Conservation (phyloP, 2,329 filamentous ascomycete genomes). For the Malbranchea zuffiana region DNA sequence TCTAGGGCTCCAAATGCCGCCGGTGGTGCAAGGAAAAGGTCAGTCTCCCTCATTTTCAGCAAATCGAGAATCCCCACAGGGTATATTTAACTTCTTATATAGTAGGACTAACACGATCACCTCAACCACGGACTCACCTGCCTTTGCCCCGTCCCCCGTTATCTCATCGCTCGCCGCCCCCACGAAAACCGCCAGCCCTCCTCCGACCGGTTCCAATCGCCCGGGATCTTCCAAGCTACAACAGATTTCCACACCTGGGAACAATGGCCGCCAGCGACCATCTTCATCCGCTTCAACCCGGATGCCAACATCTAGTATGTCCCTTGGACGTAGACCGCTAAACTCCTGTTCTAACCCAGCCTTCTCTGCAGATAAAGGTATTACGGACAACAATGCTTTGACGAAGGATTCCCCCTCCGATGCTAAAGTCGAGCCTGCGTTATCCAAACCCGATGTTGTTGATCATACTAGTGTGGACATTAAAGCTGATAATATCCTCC, state of each 20-base stretch:
- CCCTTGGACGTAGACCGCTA: conserved; percentile 22
- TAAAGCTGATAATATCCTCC: conserved; percentile 9
- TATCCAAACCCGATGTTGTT: conserved; percentile 5
- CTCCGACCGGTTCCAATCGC: conserved; percentile 45
- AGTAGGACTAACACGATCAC: conserved; percentile 38
- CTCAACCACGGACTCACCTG: conserved; percentile 52
- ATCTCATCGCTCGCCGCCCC: conserved; percentile 48
- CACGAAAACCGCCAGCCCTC: conserved; percentile 55
- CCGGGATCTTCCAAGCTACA: conserved; percentile 61
- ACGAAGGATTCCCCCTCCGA: conserved; percentile 9
- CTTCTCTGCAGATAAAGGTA: conserved; percentile 13
- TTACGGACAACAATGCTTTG: conserved; percentile 7
- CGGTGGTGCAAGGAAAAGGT: conserved; percentile 61
- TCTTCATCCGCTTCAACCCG: conserved; percentile 53
- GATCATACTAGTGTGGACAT: conserved; percentile 6
- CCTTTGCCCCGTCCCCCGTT: conserved; percentile 64
- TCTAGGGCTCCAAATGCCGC: conserved; percentile 60
- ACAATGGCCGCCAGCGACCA: conserved; percentile 46
- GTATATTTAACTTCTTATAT: conserved; percentile 5
- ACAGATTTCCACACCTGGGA: conserved; percentile 60
- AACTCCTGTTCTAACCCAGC: conserved; percentile 13
- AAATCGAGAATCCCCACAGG: conserved; percentile 4
- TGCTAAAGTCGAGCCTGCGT: conserved; percentile 9
- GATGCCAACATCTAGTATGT: conserved; percentile 42
- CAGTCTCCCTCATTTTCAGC: conserved; percentile 25